Conservation (phyloP, 1,139 yeast genomes). For the Petasospora rhodanensis region DNA sequence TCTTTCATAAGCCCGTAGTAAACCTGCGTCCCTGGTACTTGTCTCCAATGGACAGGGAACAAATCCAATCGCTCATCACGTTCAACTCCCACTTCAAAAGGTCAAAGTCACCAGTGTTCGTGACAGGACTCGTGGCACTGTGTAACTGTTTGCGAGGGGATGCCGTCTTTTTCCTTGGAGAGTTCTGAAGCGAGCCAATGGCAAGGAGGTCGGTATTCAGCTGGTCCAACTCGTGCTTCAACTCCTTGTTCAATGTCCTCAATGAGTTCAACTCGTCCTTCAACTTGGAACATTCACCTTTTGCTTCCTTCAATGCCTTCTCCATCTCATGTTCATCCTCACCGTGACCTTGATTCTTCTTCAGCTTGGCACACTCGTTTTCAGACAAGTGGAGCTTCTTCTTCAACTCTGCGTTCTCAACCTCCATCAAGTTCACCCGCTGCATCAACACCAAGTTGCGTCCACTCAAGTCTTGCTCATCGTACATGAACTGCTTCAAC, state of each 20-base stretch:
- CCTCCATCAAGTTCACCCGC: constrained; percentile 10
- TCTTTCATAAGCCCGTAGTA: too few relatives aligned
- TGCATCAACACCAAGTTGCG: constrained; percentile 16
- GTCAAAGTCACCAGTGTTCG: constrained; percentile 4
- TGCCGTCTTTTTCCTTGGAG: neutral
- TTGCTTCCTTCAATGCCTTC: too few relatives aligned
- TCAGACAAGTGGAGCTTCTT: constrained; percentile 1
- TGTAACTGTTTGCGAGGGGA: too few relatives aligned
- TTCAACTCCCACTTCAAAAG: constrained; percentile 15
- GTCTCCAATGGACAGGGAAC: too few relatives aligned
- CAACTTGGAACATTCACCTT: too few relatives aligned
- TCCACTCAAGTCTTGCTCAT: constrained; percentile 15
- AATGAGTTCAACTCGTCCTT: constrained; percentile 2
- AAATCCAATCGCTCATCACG: constrained; percentile 12
- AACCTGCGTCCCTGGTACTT: too few relatives aligned
- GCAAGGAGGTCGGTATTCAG: constrained; percentile 8
- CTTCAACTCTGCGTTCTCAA: constrained; percentile 12
- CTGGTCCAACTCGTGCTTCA: constrained; percentile 5
- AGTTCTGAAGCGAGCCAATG: constrained; percentile 1
- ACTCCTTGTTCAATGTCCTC: constrained; percentile 2
- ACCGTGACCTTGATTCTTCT: neutral
- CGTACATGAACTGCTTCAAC: constrained; percentile 15
- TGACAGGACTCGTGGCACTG: too few relatives aligned
- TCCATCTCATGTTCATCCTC: constrained; percentile 1
- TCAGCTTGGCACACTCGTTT: constrained; percentile 1